Evolutionary conservation across 805 yeast species (phyloP), one percentile per base, ranked within the genome.

Genomic region (Metschnikowia lochheadii): DNA sequence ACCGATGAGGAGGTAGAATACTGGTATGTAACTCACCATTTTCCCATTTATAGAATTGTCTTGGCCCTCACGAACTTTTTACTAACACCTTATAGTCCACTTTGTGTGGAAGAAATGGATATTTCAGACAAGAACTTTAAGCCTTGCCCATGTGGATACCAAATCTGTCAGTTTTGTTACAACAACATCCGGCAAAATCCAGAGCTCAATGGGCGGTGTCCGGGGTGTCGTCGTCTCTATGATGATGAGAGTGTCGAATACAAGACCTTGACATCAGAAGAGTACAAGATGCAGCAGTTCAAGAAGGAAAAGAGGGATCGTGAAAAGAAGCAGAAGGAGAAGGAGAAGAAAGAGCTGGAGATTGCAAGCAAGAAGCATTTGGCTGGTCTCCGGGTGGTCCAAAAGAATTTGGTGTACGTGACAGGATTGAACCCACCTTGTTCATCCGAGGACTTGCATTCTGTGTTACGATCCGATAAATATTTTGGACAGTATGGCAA

Each of bases 91-190:
- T 45, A 13, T 44, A 70, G 96, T 72, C 99, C 99, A 50, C 80
- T 94, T 56, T 94, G 99, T 75, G 92, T 91, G 63, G 99, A 94
- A 70, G 97, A 94, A 66, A 85, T 94, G 90, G 99, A 94, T 69
- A 83, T 92, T 44, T 87, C 96, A 15, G 99, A 94, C 70, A 89
- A 87, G 64, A 89, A 90, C 72, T 94, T 94, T 77, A 89, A 87
- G 68, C 99, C 99, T n/a, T 94, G 99, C 75, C 98, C 98, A 0
- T 94, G 99, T 73, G 99, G 99, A 17, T 94, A 94, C 64, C 97
- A 95, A 67, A 88, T 94, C 51, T 94, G 99, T 68, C 98, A 92
- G 76, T 94, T 94, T 66, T 94, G 99, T 69, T 94, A 92, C 77
- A 94, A 94, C 72, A 92, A 91, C 67, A 94, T 94, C 62, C 81